These are phyloP conservation scores for Daldinia loculata DNA, from an alignment of 495 filamentous ascomycete species.

Conservation along the genomic window DNA sequence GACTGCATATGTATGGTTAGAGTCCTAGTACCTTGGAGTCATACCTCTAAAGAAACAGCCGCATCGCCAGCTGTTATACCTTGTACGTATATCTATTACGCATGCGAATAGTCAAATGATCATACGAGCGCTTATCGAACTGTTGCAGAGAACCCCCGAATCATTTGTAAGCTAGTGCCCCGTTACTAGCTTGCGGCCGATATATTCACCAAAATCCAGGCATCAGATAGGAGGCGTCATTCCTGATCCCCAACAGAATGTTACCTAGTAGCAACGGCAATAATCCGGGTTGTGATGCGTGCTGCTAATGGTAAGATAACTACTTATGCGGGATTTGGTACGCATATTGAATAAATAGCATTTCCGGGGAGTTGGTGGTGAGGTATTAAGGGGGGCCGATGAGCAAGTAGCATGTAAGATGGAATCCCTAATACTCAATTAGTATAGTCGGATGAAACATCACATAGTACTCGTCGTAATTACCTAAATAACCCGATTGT, in stretches of 20 bases:
- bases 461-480: background rate
- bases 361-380: background rate
- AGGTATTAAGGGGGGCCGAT: background rate
- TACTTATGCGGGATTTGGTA: background rate
- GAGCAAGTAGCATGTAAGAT: background rate
- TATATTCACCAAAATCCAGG: background rate
- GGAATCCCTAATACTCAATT: background rate
- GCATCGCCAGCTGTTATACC: background rate
- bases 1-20: background rate
- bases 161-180: background rate
- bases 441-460: background rate
- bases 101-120: background rate
- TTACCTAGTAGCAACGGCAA: background rate
- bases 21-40: background rate
- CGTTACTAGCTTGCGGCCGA: background rate
- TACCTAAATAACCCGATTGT: background rate
- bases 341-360: background rate
- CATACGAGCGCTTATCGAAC: background rate
- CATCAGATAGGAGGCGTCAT: background rate
- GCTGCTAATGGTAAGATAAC: background rate
- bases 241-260: background rate
- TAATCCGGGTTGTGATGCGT: background rate
- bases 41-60: background rate
- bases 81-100: background rate
- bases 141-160: background rate